Evolutionary conservation across 768 basidiomycete species (phyloP).

Genomic region (Tremella yokohamensis): DNA sequence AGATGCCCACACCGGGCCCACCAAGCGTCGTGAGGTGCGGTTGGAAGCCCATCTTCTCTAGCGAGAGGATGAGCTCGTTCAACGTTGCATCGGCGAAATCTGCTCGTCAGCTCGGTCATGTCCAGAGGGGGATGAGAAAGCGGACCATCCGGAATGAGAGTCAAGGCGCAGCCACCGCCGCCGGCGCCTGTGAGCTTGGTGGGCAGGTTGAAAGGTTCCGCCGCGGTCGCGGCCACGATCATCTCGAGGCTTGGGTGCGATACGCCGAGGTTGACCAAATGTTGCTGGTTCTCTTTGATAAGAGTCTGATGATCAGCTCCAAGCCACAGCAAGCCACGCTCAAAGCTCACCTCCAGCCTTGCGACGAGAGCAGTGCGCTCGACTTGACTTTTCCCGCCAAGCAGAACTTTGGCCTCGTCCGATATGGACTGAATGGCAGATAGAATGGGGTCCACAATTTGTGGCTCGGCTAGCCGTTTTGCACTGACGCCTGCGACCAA

Average conservation of each 20-base stretch:
- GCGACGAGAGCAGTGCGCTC: constrained; percentile 64
- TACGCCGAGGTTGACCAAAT: constrained; percentile 79
- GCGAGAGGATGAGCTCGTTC: constrained; percentile 59
- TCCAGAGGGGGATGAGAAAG: constrained; percentile 12
- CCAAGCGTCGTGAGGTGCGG: constrained; percentile 91
- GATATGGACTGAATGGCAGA: constrained; percentile 77
- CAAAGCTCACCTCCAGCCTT: constrained; percentile 63
- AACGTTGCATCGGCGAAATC: constrained; percentile 67
- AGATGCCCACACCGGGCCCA: constrained; percentile 82
- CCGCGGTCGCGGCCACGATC: constrained; percentile 67
- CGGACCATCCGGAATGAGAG: constrained; percentile 87
- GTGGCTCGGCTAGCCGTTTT: constrained; percentile 63
- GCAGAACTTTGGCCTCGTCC: constrained; percentile 69
- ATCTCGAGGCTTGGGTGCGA: constrained; percentile 84
- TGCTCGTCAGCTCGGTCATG: constrained; percentile 46
- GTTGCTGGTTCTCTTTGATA: constrained; percentile 82
- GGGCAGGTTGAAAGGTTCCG: constrained; percentile 30
- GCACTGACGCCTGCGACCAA: constrained; percentile 84
- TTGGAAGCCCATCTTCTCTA: constrained; percentile 65
- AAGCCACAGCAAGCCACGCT: constrained; percentile 19
- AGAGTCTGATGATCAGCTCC: constrained; percentile 57
- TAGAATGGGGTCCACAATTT: constrained; percentile 71
- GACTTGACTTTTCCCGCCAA: constrained; percentile 67
- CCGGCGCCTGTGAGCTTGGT: constrained; percentile 91
- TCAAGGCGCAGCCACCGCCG: constrained; percentile 96